These are phyloP conservation scores for Penicillium chermesinum DNA, from an alignment of 495 filamentous ascomycete species.

Conservation along the genomic window DNA sequence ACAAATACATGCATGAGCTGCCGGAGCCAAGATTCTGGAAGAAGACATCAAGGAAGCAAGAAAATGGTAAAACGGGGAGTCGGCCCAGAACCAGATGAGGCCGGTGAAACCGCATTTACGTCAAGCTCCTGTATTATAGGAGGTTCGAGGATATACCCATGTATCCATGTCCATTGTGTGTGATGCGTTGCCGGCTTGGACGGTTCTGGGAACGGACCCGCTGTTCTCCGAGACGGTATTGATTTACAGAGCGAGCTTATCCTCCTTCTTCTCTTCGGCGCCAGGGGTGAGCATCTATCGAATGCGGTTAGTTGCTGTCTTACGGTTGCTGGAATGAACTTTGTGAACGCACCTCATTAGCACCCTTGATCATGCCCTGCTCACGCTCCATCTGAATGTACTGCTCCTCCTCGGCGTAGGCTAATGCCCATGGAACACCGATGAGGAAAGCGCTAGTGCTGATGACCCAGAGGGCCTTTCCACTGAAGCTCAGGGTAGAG, in stretches of 20 bases:
- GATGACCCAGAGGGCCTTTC: conserved; percentile 82
- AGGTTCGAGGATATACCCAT: neutral
- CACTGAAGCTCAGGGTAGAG: conserved; percentile 59
- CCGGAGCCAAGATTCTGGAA: conserved; percentile 29
- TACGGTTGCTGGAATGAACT: neutral
- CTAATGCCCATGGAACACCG: conserved; percentile 87
- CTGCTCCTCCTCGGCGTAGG: conserved; percentile 92
- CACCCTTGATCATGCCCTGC: conserved; percentile 88
- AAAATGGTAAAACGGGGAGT: conserved; percentile 9
- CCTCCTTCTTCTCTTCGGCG: conserved; percentile 30
- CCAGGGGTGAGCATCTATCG: conserved; percentile 48
- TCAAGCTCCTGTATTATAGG: neutral
- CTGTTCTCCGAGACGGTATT: conserved; percentile 19
- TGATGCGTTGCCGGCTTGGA: conserved; percentile 4
- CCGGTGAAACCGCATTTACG: neutral
- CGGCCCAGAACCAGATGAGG: conserved; percentile 3
- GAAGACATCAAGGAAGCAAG: conserved; percentile 25
- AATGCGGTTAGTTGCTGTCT: neutral
- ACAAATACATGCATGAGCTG: conserved; percentile 45
- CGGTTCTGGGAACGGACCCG: conserved; percentile 5
- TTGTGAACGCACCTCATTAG: conserved; percentile 53
- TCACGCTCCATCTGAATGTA: conserved; percentile 94
- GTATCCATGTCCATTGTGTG: neutral
- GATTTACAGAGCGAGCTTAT: conserved; percentile 42
- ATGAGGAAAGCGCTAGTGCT: conserved; percentile 82